Base-by-base conservation (phyloP, 371 early-diverging fungal species). In the Actinomortierella ambigua region DNA sequence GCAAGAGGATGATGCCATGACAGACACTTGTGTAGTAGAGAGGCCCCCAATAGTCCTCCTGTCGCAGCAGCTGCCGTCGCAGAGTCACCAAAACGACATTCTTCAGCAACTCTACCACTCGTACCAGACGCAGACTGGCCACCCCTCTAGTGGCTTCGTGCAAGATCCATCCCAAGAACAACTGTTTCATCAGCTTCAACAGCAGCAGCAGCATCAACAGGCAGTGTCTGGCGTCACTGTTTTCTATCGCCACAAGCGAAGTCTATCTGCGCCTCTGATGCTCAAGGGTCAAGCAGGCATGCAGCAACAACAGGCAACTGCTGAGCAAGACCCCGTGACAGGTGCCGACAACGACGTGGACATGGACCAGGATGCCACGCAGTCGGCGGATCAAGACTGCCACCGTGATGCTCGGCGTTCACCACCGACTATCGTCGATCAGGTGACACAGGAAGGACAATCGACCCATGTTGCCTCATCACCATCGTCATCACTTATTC, bases 211-310 rank as follows among this genome's bases (percentile, higher is more conserved):
- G 17, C 44, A 46, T 24, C 27, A n/a, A 22, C 49, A 53, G 15
- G 14, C 42, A 55, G n/a, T n/a, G n/a, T 43, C 40, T 11, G 20
- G 40, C 2, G 18, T 22, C n/a, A 57, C 52, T 0, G 9, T 20
- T 14, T 26, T 26, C 9, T 59, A 50, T 20, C 60, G 41, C 11
- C 49, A 63, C 15, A 69, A 69, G 44, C 59, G 69, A 14, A 69
- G 69, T 40, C 63, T 63, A 8, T 69, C 69, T 9, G 69, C 63
- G 4, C 69, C 69, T 3, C 55, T 69, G 29, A 42, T 63, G 9
- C 41, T 59, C 34, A 29, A 28, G 13, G n/a, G 6, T 28, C 3
- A 15, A 29, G 15, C 41, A 22, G 22, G 18, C 23, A 39, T 26
- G 24, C 44, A 3, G 13, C 50, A 39, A n/a, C n/a, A 17, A 6